A percentile compares a stretch with the other conserved stretches of the same genome.
phyloP scores from a whole-genome alignment of 805 yeast species.

The Wickerhamiella parazyma region DNA sequence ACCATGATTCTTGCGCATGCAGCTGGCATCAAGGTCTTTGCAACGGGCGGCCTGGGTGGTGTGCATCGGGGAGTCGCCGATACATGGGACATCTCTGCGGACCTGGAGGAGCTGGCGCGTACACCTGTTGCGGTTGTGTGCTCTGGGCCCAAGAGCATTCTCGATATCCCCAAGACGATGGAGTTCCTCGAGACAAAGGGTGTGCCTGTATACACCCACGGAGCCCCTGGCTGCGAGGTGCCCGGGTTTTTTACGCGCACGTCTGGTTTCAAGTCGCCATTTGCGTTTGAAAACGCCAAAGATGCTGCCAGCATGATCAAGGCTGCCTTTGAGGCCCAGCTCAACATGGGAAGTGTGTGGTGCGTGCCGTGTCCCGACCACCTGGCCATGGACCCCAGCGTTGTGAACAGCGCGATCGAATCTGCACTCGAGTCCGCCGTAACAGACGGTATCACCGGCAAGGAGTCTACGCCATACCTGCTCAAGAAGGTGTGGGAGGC shows the following conservation, averaged over 20 bases:
- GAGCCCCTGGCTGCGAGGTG: constrained; percentile 31
- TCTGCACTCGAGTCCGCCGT: constrained; percentile 47
- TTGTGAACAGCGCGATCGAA: constrained; percentile 43
- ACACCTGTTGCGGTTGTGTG: constrained; percentile 83
- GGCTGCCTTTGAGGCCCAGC: constrained; percentile 34
- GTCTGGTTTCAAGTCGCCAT: constrained; percentile 63
- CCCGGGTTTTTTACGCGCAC: constrained; percentile 78
- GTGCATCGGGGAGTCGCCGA: constrained; percentile 67
- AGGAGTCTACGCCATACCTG: constrained; percentile 67
- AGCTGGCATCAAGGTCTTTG: constrained; percentile 74
- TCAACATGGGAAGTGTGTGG: constrained; percentile 54
- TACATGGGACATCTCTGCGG: constrained; percentile 76
- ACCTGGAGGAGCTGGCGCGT: constrained; percentile 66
- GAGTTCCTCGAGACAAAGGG: constrained; percentile 88
- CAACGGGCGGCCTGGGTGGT: constrained; percentile 91
- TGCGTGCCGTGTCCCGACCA: constrained; percentile 71
- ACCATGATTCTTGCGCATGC: constrained; percentile 71
- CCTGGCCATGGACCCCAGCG: constrained; percentile 40
- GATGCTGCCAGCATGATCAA: constrained; percentile 52
- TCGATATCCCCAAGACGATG: constrained; percentile 68
- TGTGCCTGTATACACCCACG: constrained; percentile 61
- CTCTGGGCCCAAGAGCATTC: constrained; percentile 78
- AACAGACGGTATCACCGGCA: constrained; percentile 44
- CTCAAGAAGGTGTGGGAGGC: constrained; percentile 46
- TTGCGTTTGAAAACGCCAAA: constrained; percentile 36